phyloP scores from a whole-genome alignment of 1,284 basidiomycete species.

The Trichosporon sp. region DNA sequence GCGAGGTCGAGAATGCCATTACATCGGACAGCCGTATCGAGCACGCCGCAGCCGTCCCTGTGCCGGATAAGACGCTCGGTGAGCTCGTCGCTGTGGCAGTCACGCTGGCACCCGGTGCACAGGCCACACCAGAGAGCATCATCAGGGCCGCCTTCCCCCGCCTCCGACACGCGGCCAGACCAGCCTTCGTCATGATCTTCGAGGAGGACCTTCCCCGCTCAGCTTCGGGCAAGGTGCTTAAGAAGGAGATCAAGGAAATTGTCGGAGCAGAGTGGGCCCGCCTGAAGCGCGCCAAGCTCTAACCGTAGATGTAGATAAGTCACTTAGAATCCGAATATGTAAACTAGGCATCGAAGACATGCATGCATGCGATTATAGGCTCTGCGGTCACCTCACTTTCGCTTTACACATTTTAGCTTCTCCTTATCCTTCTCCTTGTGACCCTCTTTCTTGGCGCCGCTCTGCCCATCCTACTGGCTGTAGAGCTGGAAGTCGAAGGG shows the following conservation, averaged over 20 bases:
- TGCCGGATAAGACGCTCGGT: constrained; percentile 33
- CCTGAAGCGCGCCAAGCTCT: constrained; percentile 3
- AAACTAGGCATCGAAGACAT: background rate
- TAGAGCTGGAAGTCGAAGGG: constrained; percentile 37
- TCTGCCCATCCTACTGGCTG: background rate
- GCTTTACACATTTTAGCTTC: background rate
- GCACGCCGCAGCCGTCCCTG: constrained; percentile 34
- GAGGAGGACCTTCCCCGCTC: constrained; percentile 8
- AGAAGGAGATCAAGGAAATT: constrained; percentile 13
- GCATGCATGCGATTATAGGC: constrained; percentile 3
- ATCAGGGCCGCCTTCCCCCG: background rate
- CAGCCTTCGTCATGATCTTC: constrained; percentile 7
- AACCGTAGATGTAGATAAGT: background rate
- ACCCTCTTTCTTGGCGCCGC: background rate
- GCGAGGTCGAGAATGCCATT: constrained; percentile 40
- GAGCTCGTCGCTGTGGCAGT: constrained; percentile 38
- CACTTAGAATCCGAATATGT: too few relatives aligned
- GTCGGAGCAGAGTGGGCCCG: constrained; percentile 8
- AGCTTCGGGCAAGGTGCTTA: constrained; percentile 13
- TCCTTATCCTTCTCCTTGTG: background rate
- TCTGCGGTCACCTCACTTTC: background rate
- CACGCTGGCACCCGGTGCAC: constrained; percentile 16
- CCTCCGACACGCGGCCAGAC: constrained; percentile 10
- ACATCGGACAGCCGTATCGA: constrained; percentile 27
- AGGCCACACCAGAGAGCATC: background rate